Evolutionary conservation across 1,284 basidiomycete genomes (phyloP).

Genomic region (Rhodotorula sp.): DNA sequence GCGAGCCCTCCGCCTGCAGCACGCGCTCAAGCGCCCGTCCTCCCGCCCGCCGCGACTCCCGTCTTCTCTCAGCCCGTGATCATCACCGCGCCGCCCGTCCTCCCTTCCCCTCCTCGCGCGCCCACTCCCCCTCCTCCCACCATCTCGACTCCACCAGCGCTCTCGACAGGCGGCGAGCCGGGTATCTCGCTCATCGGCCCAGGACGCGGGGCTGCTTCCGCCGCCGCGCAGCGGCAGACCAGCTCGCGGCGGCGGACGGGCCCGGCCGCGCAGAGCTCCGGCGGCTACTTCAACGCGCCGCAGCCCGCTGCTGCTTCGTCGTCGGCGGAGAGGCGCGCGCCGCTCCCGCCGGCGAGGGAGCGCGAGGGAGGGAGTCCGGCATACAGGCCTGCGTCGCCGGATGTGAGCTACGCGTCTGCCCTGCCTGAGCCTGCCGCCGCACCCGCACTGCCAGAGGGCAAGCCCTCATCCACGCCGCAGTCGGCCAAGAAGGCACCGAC

Average conservation of each 20-base stretch:
- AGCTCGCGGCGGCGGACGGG: not conserved
- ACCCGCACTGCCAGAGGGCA: too few relatives aligned
- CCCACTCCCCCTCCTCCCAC: not conserved
- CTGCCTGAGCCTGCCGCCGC: not conserved
- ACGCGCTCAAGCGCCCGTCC: too few relatives aligned
- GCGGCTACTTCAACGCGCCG: constrained; percentile 4
- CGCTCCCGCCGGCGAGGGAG: not conserved
- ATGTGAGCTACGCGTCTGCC: not conserved
- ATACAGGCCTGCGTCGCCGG: constrained; percentile 3
- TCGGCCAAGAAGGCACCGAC: not conserved
- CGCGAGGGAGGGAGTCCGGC: not conserved
- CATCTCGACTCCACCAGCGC: not conserved
- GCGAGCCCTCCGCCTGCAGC: not conserved
- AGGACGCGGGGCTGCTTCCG: not conserved
- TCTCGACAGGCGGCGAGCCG: constrained; percentile 24
- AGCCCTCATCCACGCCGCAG: not conserved
- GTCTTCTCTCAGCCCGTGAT: too few relatives aligned
- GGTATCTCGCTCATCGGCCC: constrained; percentile 19
- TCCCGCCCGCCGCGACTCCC: too few relatives aligned
- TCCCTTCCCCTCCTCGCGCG: not conserved
- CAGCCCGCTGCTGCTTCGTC: not conserved
- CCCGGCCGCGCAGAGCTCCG: not conserved
- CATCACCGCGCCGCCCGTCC: not conserved
- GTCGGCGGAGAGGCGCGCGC: not conserved
- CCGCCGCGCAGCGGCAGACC: not conserved